Evolutionary conservation across 1,139 yeast genomes (phyloP).

Genomic region (Protomyces gravidus): DNA sequence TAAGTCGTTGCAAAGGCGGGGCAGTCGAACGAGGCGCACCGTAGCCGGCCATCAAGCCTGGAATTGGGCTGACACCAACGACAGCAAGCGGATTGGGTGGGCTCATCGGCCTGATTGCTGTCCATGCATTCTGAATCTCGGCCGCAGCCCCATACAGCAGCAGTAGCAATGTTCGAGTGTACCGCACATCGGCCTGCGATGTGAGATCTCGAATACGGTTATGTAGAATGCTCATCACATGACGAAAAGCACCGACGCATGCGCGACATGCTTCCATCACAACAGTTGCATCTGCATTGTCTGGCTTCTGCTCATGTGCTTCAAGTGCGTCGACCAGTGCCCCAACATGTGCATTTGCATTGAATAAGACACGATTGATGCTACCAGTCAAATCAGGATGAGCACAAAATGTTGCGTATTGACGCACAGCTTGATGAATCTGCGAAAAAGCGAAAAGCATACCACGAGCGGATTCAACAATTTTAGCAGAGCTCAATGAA

Average conservation of each 20-base stretch:
- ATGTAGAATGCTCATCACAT: conserved; percentile 50
- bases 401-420: conserved; percentile 62
- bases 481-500: conserved; percentile 30
- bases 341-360: conserved; percentile 58
- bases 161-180: conserved; percentile 66
- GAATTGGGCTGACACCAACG: background rate
- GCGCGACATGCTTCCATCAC: conserved; percentile 42
- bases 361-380: conserved; percentile 53
- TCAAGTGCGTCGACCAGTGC: conserved; percentile 57
- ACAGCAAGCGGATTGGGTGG: conserved; percentile 31
- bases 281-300: conserved; percentile 39
- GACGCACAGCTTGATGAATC: conserved; percentile 62
- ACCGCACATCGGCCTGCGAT: conserved; percentile 60
- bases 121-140: conserved; percentile 72
- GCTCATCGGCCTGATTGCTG: conserved; percentile 32
- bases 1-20: conserved; percentile 14
- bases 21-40: conserved; percentile 15
- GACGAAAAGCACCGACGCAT: conserved; percentile 49
- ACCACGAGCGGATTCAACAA: conserved; percentile 42
- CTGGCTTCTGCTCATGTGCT: conserved; percentile 39
- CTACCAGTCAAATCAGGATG: conserved; percentile 60
- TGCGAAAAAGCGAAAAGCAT: conserved; percentile 53
- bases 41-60: background rate
- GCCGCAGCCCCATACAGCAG: conserved; percentile 67
- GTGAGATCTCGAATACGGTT: conserved; percentile 51